Evolutionary conservation across 371 early-diverging fungal species (phyloP).

Genomic region (Mortierella sp.): DNA sequence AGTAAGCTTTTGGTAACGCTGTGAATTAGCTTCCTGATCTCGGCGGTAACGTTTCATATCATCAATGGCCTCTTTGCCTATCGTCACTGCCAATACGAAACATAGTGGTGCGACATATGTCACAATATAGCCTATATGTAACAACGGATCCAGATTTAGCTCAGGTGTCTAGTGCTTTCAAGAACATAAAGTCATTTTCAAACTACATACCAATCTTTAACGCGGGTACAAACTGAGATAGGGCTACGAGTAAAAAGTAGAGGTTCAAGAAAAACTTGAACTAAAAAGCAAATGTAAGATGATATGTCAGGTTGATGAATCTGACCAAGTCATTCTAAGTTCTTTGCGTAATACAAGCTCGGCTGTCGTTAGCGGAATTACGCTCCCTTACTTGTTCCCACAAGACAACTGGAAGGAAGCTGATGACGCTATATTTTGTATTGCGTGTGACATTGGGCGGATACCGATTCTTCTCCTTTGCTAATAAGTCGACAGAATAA

Average conservation of each 20-base stretch:
- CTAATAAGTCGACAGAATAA: conserved; percentile 33
- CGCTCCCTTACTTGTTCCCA: conserved; percentile 85
- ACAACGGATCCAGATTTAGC: neutral
- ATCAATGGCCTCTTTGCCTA: conserved; percentile 97
- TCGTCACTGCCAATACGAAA: conserved; percentile 94
- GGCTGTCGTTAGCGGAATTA: neutral
- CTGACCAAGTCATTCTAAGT: neutral
- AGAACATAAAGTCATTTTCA: neutral
- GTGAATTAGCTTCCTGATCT: conserved; percentile 95
- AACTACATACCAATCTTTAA: conserved; percentile 79
- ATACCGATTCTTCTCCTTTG: conserved; percentile 70
- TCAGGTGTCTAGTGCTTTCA: neutral
- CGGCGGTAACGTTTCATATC: conserved; percentile 93
- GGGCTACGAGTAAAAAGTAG: conserved; percentile 96
- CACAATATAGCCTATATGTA: conserved; percentile 84
- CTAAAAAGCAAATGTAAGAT: conserved; percentile 52
- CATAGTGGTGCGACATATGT: conserved; percentile 97
- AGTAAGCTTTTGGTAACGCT: conserved; percentile 72
- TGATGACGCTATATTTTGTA: conserved; percentile 95
- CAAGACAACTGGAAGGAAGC: conserved; percentile 93
- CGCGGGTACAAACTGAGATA: conserved; percentile 94
- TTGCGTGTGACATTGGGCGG: conserved; percentile 93
- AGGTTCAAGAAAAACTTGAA: conserved; percentile 98
- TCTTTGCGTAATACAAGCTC: neutral
- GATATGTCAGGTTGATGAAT: neutral